A percentile compares a stretch with the other conserved stretches of the same genome.
Evolutionary conservation across 2,329 filamentous ascomycete species (phyloP).

Genomic region (Penicillium crustosum): DNA sequence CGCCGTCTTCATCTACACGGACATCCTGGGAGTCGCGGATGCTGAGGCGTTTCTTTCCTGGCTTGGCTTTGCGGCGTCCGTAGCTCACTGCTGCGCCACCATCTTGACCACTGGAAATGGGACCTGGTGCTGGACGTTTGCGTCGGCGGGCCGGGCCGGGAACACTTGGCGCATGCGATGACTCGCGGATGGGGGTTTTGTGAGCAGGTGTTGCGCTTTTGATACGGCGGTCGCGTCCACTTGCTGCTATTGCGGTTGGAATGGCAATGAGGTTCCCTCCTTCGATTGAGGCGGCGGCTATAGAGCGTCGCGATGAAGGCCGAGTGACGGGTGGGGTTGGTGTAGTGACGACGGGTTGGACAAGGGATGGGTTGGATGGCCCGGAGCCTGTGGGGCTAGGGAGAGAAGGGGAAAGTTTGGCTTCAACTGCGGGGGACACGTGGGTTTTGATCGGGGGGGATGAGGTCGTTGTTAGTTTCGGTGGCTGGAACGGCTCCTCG

Average conservation of each 20-base stretch:
- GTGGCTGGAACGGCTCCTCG: constrained; percentile 41
- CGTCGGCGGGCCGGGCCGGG: constrained; percentile 47
- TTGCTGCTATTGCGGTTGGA: constrained; percentile 16
- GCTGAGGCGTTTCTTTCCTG: constrained; percentile 42
- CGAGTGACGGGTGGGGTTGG: constrained; percentile 36
- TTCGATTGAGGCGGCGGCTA: constrained; percentile 30
- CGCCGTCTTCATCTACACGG: constrained; percentile 50
- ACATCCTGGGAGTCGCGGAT: constrained; percentile 45
- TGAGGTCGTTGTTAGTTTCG: constrained; percentile 37
- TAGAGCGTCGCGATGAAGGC: constrained; percentile 36
- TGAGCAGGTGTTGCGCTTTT: constrained; percentile 45
- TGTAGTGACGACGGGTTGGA: constrained; percentile 20
- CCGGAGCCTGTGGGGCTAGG: constrained; percentile 28
- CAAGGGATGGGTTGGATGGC: constrained; percentile 23
- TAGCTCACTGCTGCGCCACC: constrained; percentile 63
- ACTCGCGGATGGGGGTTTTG: constrained; percentile 43
- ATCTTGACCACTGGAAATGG: constrained; percentile 57
- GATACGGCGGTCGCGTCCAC: constrained; percentile 39
- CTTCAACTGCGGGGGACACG: constrained; percentile 20
- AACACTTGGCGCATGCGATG: constrained; percentile 38
- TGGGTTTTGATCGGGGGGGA: constrained; percentile 16
- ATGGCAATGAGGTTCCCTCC: constrained; percentile 13
- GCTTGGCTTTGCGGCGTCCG: constrained; percentile 58
- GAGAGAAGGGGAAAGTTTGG: constrained; percentile 23
- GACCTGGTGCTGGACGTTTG: constrained; percentile 61